Evolutionary conservation across 2,329 filamentous ascomycete species (phyloP), one percentile per base, ranked within the genome.

Genomic region (Sporothrix brasiliensis): DNA sequence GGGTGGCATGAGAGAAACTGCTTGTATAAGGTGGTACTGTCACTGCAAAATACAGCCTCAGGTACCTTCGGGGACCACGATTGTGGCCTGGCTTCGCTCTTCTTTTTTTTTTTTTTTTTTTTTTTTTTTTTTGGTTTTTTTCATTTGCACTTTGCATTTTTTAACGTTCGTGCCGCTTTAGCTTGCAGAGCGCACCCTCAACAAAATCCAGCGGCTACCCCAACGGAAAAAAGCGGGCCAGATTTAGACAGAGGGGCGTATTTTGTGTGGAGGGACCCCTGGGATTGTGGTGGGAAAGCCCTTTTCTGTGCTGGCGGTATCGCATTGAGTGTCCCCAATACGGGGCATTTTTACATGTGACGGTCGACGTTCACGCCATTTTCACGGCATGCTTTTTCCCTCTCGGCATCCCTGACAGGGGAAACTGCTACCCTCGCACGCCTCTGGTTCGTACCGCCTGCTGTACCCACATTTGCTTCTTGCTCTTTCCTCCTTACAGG

Each of bases 181-280:
- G 58, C 58, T 63, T 47, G 27, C 53, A 56, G 49, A 4, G 49
- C 47, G 47, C 19, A 39, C 27, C 49, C 73, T 72, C 73, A 73
- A 72, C 72, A 73, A 74, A 73, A 70, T 69, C 54, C 50, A 10
- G 41, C 50, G 41, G 67, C 68, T 72, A 74, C 73, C 73, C 73
- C 73, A 74, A 74, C 73, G 73, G 44, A 72, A 74, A 74, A 72
- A 72, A 72, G 71, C 67, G 72, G 73, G 63, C 14, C 52, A n/a
- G n/a, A n/a, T 34, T 65, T 50, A n/a, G 41, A 63, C 27, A 39
- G 58, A 63, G 39, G 58, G 58, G 44, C 47, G 24, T 66, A 9
- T 39, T 66, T 66, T 50, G 44, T 66, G 63, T 66, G 63, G 63
- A 53, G 63, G 65, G 65, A 56, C 49, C 49, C 30, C 34, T 53